Conservation (phyloP, 2,329 filamentous ascomycete genomes). For the Leptosphaerulina australis region DNA sequence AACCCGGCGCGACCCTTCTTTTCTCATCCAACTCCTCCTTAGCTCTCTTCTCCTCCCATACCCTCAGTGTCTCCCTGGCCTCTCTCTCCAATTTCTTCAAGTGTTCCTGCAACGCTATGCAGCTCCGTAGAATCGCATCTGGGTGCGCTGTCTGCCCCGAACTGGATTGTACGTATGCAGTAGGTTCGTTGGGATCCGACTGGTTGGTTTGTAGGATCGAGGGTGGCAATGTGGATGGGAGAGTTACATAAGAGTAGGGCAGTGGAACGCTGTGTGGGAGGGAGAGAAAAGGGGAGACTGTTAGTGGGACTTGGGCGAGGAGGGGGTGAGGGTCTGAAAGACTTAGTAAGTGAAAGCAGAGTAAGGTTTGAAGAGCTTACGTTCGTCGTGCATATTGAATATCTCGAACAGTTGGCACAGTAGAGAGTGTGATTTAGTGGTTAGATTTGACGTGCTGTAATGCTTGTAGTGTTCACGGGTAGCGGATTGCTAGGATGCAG, state of each 20-base stretch:
- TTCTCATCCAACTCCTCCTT: slow-evolving; percentile 78
- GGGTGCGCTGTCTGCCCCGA: slow-evolving; percentile 81
- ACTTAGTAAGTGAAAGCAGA: slow-evolving; percentile 14
- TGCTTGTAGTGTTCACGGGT: background rate
- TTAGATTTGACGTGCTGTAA: background rate
- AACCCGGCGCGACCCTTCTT: slow-evolving; percentile 77
- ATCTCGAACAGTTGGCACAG: background rate
- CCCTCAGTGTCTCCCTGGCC: slow-evolving; percentile 69
- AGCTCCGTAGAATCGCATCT: slow-evolving; percentile 82
- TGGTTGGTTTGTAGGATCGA: slow-evolving; percentile 62
- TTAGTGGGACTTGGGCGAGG: slow-evolving; percentile 89
- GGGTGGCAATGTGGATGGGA: slow-evolving; percentile 83
- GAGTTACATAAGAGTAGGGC: slow-evolving; percentile 91
- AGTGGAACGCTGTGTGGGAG: slow-evolving; percentile 89
- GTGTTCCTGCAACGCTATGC: slow-evolving; percentile 77
- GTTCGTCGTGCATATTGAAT: slow-evolving; percentile 15
- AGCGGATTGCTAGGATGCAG: slow-evolving; percentile 9
- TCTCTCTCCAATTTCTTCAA: slow-evolving; percentile 71
- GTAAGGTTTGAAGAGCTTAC: background rate
- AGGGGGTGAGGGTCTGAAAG: slow-evolving; percentile 72
- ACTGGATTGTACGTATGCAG: slow-evolving; percentile 79
- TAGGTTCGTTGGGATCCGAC: slow-evolving; percentile 61
- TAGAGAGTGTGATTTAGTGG: background rate
- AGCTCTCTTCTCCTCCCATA: slow-evolving; percentile 70
- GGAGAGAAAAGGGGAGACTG: slow-evolving; percentile 91